A percentile compares a stretch with the other conserved stretches of the same genome.
These are phyloP conservation scores for Euphorbia peplus DNA, from an alignment of 345 rosid genomes.

Conservation along the genomic window DNA sequence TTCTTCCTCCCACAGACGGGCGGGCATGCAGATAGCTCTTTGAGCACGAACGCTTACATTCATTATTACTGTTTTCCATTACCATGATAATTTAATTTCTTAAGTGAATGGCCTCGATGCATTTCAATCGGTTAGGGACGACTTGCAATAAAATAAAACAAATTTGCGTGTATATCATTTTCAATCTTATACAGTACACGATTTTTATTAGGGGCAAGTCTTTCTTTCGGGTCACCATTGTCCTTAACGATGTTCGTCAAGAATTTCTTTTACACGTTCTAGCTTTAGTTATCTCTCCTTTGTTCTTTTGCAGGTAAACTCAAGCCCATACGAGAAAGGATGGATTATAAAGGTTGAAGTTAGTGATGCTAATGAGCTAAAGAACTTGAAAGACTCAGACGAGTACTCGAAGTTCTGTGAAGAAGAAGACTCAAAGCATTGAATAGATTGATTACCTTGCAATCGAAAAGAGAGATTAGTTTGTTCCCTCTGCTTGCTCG, in stretches of 20 bases:
- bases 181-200: background rate
- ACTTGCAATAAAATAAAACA: background rate
- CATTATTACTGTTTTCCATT: background rate
- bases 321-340: slow-evolving; percentile 76
- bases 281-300: background rate
- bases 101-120: background rate
- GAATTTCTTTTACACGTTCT: background rate
- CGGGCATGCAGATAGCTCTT: background rate
- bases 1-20: background rate
- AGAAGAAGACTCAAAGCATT: slow-evolving; percentile 89
- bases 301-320: slow-evolving; percentile 51
- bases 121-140: background rate
- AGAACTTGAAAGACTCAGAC: slow-evolving; percentile 72
- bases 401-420: slow-evolving; percentile 85
- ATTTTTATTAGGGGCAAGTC: no score
- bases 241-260: background rate
- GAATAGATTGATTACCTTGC: slow-evolving; percentile 23
- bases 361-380: slow-evolving; percentile 49
- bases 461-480: background rate
- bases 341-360: slow-evolving; percentile 87
- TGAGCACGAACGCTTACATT: background rate
- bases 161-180: background rate
- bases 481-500: no score
- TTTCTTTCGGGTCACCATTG: no score
- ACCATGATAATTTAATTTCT: no score